Evolutionary conservation across 768 basidiomycete species (phyloP), one percentile per base, ranked within the genome.

Genomic region (Nevesoporus exiguus): DNA sequence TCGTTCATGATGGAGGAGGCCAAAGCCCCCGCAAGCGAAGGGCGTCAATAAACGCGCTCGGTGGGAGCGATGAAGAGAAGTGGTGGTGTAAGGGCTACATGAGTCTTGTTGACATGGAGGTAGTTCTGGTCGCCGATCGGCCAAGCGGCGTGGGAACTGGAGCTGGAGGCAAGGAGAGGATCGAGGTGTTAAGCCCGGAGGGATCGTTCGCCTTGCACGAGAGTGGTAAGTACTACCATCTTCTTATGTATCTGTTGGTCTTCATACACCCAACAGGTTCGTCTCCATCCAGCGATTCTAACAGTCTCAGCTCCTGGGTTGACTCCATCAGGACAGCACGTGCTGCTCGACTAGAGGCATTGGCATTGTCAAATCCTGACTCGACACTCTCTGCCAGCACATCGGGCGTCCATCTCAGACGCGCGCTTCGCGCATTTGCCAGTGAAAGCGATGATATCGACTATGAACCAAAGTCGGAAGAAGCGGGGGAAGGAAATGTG

Each of bases 381-480:
- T 90, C 90, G 8, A 93, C 90, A 0, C 76, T 93, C 24, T 90
- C 89, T 0, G 86, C 88, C 0, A 91, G 89, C 0, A 70, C 84
- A 1, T 87, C 88, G 0, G 90, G 83, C 1, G 79, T 84, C 34
- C 90, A 93, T 63, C 75, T 93, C 15, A 80, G 90, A 36, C 81
- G 83, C 5, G 81, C 81, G 0, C 69, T 93, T 11, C 86, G 88
- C 61, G 90, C 90, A 1, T 84, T 92, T 3, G 92, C 93, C 2
- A 60, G 57, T 0, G 67, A 74, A 47, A 49, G 48, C 48, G 49
- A 62, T 43, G 52, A 61, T 40, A 27, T 47, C 56, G 49, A 66
- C 61, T 37, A 69, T 77, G 59, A 72, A 76, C 60, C 67, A 82
- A 39, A 75, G 77, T 10, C 79, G 74, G 64, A 86, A 88, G 50